Conservation (phyloP, 495 filamentous ascomycete species). For the Tuber microsphaerosporum region DNA sequence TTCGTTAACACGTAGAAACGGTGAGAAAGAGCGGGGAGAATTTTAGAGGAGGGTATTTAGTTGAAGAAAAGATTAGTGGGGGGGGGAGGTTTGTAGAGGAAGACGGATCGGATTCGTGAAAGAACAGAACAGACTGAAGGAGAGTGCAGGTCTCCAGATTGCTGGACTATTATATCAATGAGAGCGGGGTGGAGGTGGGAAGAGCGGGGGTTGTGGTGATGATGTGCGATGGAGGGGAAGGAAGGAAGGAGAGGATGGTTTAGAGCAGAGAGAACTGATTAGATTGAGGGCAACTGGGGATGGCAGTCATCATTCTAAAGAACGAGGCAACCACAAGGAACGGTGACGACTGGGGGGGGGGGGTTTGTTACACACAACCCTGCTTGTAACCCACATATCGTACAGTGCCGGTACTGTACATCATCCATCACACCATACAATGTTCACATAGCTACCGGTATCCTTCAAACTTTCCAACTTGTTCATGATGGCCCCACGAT, state of each 20-base stretch:
- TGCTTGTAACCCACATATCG: background rate
- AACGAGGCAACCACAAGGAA: slow-evolving; percentile 1
- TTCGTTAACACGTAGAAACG: slow-evolving; percentile 18
- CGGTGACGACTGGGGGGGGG: background rate
- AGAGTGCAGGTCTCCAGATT: slow-evolving; percentile 39
- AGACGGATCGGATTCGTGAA: slow-evolving; percentile 16
- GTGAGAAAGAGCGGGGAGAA: background rate
- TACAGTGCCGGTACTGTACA: background rate
- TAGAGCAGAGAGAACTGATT: slow-evolving; percentile 13
- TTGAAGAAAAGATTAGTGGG: slow-evolving; percentile 8
- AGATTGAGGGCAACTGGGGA: background rate
- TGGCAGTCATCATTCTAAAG: slow-evolving; percentile 2
- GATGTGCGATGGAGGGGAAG: slow-evolving; percentile 34
- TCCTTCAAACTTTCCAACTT: background rate
- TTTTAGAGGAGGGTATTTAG: slow-evolving; percentile 25
- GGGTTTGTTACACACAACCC: slow-evolving; percentile 5
- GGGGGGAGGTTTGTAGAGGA: slow-evolving; percentile 17
- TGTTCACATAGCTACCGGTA: background rate
- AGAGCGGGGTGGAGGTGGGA: slow-evolving; percentile 18
- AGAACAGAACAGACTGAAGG: slow-evolving; percentile 32
- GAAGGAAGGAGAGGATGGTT: slow-evolving; percentile 21
- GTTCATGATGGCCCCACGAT: background rate
- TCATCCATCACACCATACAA: background rate
- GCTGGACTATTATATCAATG: slow-evolving; percentile 37
- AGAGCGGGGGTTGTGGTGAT: slow-evolving; percentile 36